Evolutionary conservation across 805 yeast species (phyloP).

Genomic region (Jamesozyma lodderae): DNA sequence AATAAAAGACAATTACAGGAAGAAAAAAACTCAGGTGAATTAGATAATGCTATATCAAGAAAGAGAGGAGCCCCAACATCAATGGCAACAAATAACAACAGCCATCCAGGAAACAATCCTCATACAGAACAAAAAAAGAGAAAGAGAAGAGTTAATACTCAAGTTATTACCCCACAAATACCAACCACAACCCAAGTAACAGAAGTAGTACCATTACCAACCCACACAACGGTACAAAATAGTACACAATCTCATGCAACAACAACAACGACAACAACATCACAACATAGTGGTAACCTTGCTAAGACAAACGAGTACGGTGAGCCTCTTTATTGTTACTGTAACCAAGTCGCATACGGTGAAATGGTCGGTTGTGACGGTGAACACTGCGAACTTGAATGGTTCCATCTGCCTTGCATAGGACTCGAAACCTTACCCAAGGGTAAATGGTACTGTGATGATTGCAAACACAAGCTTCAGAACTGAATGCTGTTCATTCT

Average conservation of each 20-base stretch:
- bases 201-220: constrained; percentile 5
- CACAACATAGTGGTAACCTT: constrained; percentile 9
- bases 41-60: neutral
- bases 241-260: neutral
- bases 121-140: constrained; percentile 5
- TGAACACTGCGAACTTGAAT: constrained; percentile 79
- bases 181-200: neutral
- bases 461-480: constrained; percentile 37
- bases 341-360: constrained; percentile 94
- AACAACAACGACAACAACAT: neutral
- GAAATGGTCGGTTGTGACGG: constrained; percentile 99
- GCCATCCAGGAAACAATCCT: neutral
- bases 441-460: constrained; percentile 76
- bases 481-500: too few species aligned
- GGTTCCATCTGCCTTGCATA: constrained; percentile 94
- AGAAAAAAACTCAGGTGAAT: neutral
- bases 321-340: constrained; percentile 90
- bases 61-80: constrained; percentile 1
- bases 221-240: neutral
- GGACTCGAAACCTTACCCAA: constrained; percentile 81
- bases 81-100: neutral
- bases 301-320: constrained; percentile 29
- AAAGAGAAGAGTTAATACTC: constrained; percentile 5
- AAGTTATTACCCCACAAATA: constrained; percentile 3
- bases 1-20: constrained; percentile 32